Base-by-base conservation (phyloP, 108 stramenopile species). In the Cylindrotheca closterium region DNA sequence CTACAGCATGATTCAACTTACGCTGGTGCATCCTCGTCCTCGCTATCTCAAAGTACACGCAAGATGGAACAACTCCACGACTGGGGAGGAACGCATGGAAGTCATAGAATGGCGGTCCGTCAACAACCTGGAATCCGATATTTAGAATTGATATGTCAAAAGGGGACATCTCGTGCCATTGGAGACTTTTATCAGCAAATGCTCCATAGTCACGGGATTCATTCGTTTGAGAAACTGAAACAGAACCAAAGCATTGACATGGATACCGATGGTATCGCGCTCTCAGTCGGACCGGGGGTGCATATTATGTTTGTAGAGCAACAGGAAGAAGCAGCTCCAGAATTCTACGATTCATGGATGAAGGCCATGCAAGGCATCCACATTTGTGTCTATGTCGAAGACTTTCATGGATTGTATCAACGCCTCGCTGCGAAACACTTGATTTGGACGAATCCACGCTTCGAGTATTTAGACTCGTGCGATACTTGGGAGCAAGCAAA, bases 401-500 rank as follows among this genome's bases (percentile, higher is more conserved):
- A 75, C 24, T 61, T 58, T 47, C 32, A 59, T 17, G 75, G 62
- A 30, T 83, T 70, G 65, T 65, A 79, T 47, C 71, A 80, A 46
- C 75, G 63, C 5, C 78, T 75, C 7, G 24, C 47, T 22, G 62
- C 75, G 55, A 30, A 33, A 30, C 21, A 56, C 12, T 55, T 63
- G 30, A 30, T 86, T 18, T 79, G 76, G 77, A 61, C 66, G 12
- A 83, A 83, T 71, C 67, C 85, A 29, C 55, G 73, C 17, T 81
- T 81, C 51, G 74, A 60, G 0, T 73, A 74, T 55, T 62, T 84
- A 22, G 83, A 84, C 63, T 72, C 68, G 47, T 84, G 83, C 47
- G 80, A 84, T 51, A 72, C 83, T 0, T 78, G 68, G 79, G 79
- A 79, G 58, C 80, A 84, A 63, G 79, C 80, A 0, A 30, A 28